Conservation (phyloP, 345 rosid genomes). For the Cardamine chenopodiifolia region DNA sequence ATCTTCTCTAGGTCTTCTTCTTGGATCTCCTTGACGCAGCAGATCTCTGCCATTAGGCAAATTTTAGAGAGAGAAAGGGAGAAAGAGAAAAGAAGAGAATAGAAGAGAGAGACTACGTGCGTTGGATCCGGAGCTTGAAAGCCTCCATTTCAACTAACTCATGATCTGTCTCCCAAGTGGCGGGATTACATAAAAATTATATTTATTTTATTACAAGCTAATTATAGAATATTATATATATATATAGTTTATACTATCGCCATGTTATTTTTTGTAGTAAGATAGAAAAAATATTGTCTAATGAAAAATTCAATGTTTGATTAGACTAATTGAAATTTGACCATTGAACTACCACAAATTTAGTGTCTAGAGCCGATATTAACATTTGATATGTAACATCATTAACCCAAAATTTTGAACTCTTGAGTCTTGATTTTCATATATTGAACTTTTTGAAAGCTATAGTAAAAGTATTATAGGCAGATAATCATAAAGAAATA, state of each 20-base stretch:
- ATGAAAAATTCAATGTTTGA: neutral
- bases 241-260: neutral
- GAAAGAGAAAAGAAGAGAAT: neutral
- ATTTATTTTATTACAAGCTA: conserved; percentile 19
- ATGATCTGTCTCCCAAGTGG: conserved; percentile 47
- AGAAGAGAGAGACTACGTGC: conserved; percentile 37
- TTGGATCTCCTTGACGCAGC: conserved; percentile 38
- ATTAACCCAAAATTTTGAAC: neutral
- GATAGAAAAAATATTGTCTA: neutral
- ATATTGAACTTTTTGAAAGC: neutral
- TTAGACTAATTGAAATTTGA: neutral
- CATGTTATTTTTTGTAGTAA: neutral
- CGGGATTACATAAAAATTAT: conserved; percentile 36
- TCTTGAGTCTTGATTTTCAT: neutral
- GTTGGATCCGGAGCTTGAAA: conserved; percentile 52
- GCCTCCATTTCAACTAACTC: conserved; percentile 47
- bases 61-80: conserved; percentile 9
- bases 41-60: conserved; percentile 40
- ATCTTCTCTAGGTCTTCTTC: conserved; percentile 45
- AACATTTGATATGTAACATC: no score
- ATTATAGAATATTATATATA: neutral
- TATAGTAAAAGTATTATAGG: neutral
- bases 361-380: neutral
- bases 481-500: neutral
- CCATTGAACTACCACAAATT: neutral